phyloP scores from a whole-genome alignment of 225 moss, liverwort and hornwort genomes.

The Bryoerythrophyllum caledonicum region DNA sequence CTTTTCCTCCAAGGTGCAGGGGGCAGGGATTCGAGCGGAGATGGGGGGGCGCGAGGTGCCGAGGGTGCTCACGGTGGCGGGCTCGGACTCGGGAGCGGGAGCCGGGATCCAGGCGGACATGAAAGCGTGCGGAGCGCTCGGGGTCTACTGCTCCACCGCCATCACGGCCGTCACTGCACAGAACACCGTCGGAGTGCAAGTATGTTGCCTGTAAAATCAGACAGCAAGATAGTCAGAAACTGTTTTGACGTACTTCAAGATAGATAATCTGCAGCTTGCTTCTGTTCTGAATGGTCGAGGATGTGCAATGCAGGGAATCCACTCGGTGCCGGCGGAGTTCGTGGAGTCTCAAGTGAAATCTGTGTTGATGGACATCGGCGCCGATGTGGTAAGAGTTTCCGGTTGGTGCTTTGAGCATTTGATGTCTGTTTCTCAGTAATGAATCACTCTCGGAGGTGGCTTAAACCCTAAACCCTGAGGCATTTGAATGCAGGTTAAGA shows the following conservation, averaged over 20 bases:
- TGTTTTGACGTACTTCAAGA: too few relatives aligned
- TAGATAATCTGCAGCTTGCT: too few relatives aligned
- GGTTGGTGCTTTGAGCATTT: neutral
- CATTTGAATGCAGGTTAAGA: constrained; percentile 73
- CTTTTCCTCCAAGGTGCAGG: neutral
- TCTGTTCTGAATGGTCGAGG: too few relatives aligned
- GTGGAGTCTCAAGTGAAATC: constrained; percentile 83
- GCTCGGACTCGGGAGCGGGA: constrained; percentile 88
- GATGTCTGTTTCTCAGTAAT: neutral
- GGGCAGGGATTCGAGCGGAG: constrained; percentile 23
- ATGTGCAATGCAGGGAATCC: constrained; percentile 70
- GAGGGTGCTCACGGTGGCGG: constrained; percentile 79
- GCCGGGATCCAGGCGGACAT: constrained; percentile 96
- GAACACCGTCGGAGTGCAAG: constrained; percentile 84
- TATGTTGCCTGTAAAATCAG: neutral
- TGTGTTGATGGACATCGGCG: constrained; percentile 83
- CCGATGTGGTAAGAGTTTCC: constrained; percentile 74
- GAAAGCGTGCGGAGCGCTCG: constrained; percentile 88
- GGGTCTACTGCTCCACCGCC: constrained; percentile 82
- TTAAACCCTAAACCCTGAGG: constrained; percentile 5
- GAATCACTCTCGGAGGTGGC: neutral
- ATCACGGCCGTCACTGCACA: constrained; percentile 85
- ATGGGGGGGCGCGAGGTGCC: constrained; percentile 68
- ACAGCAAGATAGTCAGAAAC: too few relatives aligned
- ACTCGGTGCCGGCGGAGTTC: constrained; percentile 68